Conservation (phyloP, 2,329 filamentous ascomycete genomes). For the Chrysoporthe cubensis region DNA sequence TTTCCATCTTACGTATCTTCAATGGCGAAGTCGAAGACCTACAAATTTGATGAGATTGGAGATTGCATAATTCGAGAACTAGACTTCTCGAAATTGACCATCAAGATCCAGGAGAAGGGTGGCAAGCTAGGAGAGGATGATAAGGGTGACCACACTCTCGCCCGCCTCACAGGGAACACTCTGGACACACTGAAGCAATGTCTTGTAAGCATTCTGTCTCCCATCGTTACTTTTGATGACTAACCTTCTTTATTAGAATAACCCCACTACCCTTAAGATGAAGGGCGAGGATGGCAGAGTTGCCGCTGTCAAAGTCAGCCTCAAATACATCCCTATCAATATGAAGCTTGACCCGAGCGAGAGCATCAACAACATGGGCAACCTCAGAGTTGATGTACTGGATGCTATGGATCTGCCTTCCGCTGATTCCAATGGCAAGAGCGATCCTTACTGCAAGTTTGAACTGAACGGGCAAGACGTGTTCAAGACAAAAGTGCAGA, state of each 20-base stretch:
- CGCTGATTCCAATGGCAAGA: conserved; percentile 94
- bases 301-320: conserved; percentile 84
- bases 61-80: conserved; percentile 96
- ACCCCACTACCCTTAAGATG: conserved; percentile 80
- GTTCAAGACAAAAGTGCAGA: conserved; percentile 93
- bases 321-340: conserved; percentile 92
- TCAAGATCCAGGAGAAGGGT: conserved; percentile 81
- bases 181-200: conserved; percentile 86
- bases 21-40: conserved; percentile 68
- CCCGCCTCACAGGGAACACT: conserved; percentile 83
- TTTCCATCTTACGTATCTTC: conserved; percentile 87
- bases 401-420: conserved; percentile 87
- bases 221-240: conserved; percentile 1
- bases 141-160: conserved; percentile 71
- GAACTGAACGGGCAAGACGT: conserved; percentile 85
- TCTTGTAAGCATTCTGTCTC: conserved; percentile 59
- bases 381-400: conserved; percentile 88
- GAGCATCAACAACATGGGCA: conserved; percentile 99
- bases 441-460: conserved; percentile 96
- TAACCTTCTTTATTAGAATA: conserved; percentile 64
- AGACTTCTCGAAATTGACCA: conserved; percentile 92
- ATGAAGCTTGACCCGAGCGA: conserved; percentile 94
- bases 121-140: conserved; percentile 73
- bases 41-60: conserved; percentile 87
- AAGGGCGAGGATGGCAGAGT: conserved; percentile 76